Percentiles rank a stretch among this genome's conserved stretches.
Evolutionary conservation across 345 rosid species (phyloP).

Genomic region (Garcia nutans): DNA sequence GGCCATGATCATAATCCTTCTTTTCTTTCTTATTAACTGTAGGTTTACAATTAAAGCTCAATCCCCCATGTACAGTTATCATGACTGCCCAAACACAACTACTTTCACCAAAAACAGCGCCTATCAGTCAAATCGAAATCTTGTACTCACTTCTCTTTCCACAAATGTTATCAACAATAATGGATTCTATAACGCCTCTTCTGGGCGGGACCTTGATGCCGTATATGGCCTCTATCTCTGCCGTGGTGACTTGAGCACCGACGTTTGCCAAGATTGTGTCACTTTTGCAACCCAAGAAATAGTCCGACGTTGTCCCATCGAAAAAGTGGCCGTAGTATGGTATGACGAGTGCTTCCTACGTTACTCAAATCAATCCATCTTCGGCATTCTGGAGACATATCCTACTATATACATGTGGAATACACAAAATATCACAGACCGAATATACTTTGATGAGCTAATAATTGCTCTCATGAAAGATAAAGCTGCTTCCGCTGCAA

Average conservation of each 20-base stretch:
- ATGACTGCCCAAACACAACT: neutral
- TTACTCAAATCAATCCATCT: slow-evolving; percentile 25
- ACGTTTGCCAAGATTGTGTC: slow-evolving; percentile 23
- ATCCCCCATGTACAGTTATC: neutral
- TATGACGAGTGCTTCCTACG: slow-evolving; percentile 37
- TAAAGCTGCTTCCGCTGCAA: slow-evolving; percentile 11
- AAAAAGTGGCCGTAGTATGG: slow-evolving; percentile 34
- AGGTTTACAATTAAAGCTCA: neutral
- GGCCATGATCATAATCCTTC: neutral
- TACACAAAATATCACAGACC: neutral
- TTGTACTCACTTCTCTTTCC: slow-evolving; percentile 15
- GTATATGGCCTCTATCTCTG: slow-evolving; percentile 27
- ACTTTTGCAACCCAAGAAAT: neutral
- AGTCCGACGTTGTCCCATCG: slow-evolving; percentile 20
- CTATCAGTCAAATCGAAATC: slow-evolving; percentile 15
- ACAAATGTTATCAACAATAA: neutral
- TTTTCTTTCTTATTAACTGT: neutral
- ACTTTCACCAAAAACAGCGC: slow-evolving; percentile 24
- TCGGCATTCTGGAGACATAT: neutral
- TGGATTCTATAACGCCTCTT: slow-evolving; percentile 17
- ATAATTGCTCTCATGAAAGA: slow-evolving; percentile 9
- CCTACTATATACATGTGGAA: neutral
- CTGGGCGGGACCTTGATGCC: slow-evolving; percentile 6
- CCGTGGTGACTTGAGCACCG: neutral
- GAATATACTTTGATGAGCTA: neutral